Evolutionary conservation across 2,329 filamentous ascomycete species (phyloP).

Genomic region (Cryphonectria japonica): DNA sequence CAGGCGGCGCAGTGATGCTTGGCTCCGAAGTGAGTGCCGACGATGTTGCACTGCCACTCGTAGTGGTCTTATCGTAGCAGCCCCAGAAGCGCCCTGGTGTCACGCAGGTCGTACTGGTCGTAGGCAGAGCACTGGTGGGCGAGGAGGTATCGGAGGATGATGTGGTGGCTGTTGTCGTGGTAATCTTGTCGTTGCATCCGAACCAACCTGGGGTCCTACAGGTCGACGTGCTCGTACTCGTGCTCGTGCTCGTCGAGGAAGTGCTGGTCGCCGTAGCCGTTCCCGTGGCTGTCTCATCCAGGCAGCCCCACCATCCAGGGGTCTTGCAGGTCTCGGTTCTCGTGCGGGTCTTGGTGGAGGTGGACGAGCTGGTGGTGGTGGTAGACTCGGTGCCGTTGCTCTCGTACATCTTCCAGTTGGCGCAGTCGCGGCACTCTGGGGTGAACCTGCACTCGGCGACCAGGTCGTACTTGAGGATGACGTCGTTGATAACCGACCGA

Average conservation of each 20-base stretch:
- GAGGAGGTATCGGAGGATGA: constrained; percentile 41
- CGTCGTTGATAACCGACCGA: constrained; percentile 81
- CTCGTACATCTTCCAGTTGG: constrained; percentile 91
- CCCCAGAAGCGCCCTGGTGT: constrained; percentile 62
- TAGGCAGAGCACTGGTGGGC: constrained; percentile 34
- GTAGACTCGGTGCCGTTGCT: constrained; percentile 85
- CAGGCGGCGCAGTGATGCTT: constrained; percentile 35
- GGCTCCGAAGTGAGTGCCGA: constrained; percentile 32
- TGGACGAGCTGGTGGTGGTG: constrained; percentile 63
- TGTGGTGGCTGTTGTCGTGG: constrained; percentile 42
- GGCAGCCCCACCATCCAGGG: constrained; percentile 88
- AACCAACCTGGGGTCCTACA: constrained; percentile 69
- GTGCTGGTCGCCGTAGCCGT: constrained; percentile 46
- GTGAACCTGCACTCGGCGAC: constrained; percentile 79
- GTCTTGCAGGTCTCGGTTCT: constrained; percentile 87
- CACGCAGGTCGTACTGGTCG: constrained; percentile 46
- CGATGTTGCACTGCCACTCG: constrained; percentile 33
- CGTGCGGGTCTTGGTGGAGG: constrained; percentile 65
- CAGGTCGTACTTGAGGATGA: constrained; percentile 79
- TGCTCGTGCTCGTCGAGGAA: constrained; percentile 45
- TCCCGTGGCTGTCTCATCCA: constrained; percentile 65
- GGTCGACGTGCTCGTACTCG: constrained; percentile 48
- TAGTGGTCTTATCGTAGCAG: constrained; percentile 47
- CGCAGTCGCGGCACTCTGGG: constrained; percentile 84
- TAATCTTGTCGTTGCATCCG: constrained; percentile 62